Percentiles rank a stretch among this genome's conserved stretches.
Conservation (phyloP, 2,329 filamentous ascomycete species). For the Fusarium nurragi region DNA sequence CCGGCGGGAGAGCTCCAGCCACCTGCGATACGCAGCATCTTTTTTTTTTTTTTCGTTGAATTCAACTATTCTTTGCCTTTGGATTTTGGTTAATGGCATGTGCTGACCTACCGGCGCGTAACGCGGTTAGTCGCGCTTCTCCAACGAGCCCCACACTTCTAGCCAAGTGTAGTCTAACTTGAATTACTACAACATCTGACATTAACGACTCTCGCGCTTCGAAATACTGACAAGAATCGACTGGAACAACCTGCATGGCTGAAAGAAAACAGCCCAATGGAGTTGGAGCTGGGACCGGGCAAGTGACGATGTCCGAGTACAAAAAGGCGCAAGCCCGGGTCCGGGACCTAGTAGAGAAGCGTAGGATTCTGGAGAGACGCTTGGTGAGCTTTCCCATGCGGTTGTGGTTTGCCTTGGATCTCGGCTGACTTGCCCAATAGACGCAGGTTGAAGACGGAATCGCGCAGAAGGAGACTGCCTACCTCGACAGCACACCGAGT, state of each 20-base stretch:
- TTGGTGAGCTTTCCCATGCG: constrained; percentile 46
- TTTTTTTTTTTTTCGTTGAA: neutral
- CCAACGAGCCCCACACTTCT: constrained; percentile 22
- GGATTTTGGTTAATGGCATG: neutral
- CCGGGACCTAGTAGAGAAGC: constrained; percentile 58
- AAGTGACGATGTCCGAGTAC: constrained; percentile 57
- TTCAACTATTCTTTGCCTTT: neutral
- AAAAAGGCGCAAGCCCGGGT: constrained; percentile 61
- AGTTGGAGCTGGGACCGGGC: constrained; percentile 41
- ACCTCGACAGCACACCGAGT: constrained; percentile 87
- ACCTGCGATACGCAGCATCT: constrained; percentile 8
- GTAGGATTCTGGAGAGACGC: constrained; percentile 51
- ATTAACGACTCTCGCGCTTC: neutral
- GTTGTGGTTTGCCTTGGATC: constrained; percentile 45
- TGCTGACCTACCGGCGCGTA: constrained; percentile 1
- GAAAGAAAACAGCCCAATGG: constrained; percentile 46
- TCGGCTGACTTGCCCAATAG: constrained; percentile 41
- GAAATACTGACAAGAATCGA: neutral
- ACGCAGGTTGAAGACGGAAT: constrained; percentile 78
- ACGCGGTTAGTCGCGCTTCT: constrained; percentile 4
- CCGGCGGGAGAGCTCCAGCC: constrained; percentile 26
- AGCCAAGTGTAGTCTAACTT: constrained; percentile 3
- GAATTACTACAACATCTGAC: neutral
- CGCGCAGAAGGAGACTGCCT: constrained; percentile 81
- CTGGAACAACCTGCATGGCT: constrained; percentile 43